These are phyloP conservation scores for Mitragyna speciosa DNA, from an alignment of 257 asterid species.

Conservation along the genomic window DNA sequence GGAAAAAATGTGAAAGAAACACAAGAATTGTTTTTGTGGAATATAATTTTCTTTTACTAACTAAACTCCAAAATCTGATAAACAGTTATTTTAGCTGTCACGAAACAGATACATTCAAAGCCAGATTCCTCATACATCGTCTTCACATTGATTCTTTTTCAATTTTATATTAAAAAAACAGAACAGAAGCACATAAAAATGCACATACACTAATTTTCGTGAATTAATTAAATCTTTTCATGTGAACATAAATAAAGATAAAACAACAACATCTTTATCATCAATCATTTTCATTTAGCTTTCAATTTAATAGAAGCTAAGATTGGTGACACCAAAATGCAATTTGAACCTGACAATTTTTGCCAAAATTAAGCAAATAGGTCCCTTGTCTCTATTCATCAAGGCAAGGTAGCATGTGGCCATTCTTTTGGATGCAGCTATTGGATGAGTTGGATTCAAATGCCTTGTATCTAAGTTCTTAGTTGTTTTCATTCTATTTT, in stretches of 20 bases:
- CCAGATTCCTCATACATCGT: no score
- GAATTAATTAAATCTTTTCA: not conserved
- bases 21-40: no score
- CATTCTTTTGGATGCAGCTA: not conserved
- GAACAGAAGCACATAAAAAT: no score
- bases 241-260: no score
- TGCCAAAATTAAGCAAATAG: not conserved
- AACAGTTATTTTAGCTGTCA: no score
- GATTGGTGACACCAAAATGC: not conserved
- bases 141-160: no score
- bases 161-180: no score
- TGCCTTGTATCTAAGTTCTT: not conserved
- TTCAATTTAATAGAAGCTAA: not conserved
- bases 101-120: no score
- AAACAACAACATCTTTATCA: not conserved
- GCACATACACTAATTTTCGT: no score
- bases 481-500: not conserved
- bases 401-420: not conserved
- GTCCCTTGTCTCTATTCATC: not conserved
- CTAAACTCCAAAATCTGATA: no score
- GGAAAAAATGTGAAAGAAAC: no score
- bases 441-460: not conserved
- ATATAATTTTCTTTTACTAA: no score
- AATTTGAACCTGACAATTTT: not conserved
- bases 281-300: not conserved